These are phyloP conservation scores for Pleurotus cornucopiae DNA, from an alignment of 768 basidiomycete genomes.

Conservation along the genomic window DNA sequence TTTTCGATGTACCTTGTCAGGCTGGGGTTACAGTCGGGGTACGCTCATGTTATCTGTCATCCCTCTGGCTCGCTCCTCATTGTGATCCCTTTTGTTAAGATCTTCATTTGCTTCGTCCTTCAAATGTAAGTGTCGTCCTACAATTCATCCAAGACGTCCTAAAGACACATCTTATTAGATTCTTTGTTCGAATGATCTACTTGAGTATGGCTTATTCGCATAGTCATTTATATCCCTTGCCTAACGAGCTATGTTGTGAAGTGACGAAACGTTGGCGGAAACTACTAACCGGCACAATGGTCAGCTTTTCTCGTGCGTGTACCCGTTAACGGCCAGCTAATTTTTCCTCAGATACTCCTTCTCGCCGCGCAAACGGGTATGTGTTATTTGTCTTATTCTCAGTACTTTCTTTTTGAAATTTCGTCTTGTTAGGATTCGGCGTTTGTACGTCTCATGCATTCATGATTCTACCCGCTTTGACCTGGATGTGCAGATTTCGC, in stretches of 20 bases:
- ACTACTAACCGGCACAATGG: background rate
- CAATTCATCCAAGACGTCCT: too few species aligned
- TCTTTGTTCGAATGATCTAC: conserved; percentile 4
- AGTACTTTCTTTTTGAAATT: background rate
- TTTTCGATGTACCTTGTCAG: background rate
- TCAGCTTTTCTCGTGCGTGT: background rate
- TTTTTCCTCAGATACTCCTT: background rate
- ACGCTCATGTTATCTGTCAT: background rate
- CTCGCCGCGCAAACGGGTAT: background rate
- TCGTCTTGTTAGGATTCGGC: background rate
- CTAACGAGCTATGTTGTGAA: background rate
- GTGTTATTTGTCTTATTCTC: background rate
- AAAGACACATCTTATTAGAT: background rate
- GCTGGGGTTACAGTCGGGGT: background rate
- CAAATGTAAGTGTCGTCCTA: background rate
- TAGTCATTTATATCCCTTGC: background rate
- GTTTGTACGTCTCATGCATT: background rate
- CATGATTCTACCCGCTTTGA: background rate
- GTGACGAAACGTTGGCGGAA: background rate
- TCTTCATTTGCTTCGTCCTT: background rate
- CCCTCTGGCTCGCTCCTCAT: background rate
- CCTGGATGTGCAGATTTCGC: background rate
- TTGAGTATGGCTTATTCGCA: background rate
- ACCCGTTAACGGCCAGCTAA: background rate
- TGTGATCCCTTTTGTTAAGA: background rate